A percentile compares a stretch with the other conserved stretches of the same genome.
These are phyloP conservation scores for Pugionium dolabratum DNA, from an alignment of 345 rosid genomes.

Conservation along the genomic window DNA sequence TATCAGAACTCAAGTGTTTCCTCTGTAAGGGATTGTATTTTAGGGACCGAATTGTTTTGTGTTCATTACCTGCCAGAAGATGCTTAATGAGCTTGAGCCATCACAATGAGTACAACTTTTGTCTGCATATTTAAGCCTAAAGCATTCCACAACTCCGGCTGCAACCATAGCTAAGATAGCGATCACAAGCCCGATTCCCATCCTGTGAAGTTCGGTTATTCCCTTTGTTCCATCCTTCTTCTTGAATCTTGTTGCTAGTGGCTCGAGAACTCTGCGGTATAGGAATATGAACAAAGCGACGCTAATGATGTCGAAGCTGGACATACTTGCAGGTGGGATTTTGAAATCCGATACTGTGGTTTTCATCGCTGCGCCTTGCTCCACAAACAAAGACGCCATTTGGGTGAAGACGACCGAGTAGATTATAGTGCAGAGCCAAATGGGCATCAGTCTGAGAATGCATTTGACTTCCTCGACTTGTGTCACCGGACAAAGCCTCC, in stretches of 20 bases:
- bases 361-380: slow-evolving; percentile 99
- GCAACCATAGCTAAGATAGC: slow-evolving; percentile 87
- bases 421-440: slow-evolving; percentile 96
- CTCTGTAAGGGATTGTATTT: neutral
- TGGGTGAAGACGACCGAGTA: slow-evolving; percentile 47
- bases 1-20: neutral
- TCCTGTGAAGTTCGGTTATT: slow-evolving; percentile 88
- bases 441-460: slow-evolving; percentile 83
- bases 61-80: slow-evolving; percentile 82
- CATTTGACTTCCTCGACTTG: slow-evolving; percentile 99
- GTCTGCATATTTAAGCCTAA: slow-evolving; percentile 66
- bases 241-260: slow-evolving; percentile 53
- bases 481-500: slow-evolving; percentile 86
- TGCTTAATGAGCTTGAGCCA: slow-evolving; percentile 94
- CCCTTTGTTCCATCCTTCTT: slow-evolving; percentile 56
- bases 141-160: slow-evolving; percentile 84
- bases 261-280: slow-evolving; percentile 79
- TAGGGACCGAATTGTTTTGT: neutral
- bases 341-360: slow-evolving; percentile 67
- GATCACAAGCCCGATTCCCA: slow-evolving; percentile 94
- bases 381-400: slow-evolving; percentile 98
- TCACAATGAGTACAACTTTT: slow-evolving; percentile 71
- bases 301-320: slow-evolving; percentile 91
- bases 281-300: slow-evolving; percentile 90
- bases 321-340: slow-evolving; percentile 96